A percentile compares a stretch with the other conserved stretches of the same genome.
Conservation (phyloP, 768 basidiomycete genomes). For the Cystobasidium ongulense region DNA sequence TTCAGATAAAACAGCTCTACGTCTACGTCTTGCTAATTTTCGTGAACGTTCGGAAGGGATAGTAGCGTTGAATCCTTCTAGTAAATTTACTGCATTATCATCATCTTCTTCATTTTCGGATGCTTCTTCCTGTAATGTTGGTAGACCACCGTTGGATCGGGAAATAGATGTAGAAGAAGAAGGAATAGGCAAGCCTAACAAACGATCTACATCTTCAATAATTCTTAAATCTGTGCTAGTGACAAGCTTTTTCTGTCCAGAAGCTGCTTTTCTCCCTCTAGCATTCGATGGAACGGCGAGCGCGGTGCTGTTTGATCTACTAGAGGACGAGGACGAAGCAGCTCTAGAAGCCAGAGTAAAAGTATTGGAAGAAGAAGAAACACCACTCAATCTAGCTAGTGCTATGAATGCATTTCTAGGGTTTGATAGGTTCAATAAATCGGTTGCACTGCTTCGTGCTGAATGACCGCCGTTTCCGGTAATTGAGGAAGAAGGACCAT, state of each 20-base stretch:
- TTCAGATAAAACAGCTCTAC: slow-evolving; percentile 12
- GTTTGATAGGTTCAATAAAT: slow-evolving; percentile 3
- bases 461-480: neutral
- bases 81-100: slow-evolving; percentile 3
- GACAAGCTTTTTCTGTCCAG: neutral
- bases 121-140: neutral
- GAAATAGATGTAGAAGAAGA: neutral
- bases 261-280: neutral
- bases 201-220: slow-evolving; percentile 16
- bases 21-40: slow-evolving; percentile 2
- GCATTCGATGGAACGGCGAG: neutral
- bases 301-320: too few species aligned
- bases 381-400: slow-evolving; percentile 11
- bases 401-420: slow-evolving; percentile 17
- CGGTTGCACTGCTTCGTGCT: neutral
- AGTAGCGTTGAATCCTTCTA: slow-evolving; percentile 28
- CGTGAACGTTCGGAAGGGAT: slow-evolving; percentile 18
- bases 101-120: neutral
- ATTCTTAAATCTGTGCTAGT: slow-evolving; percentile 20
- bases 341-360: neutral
- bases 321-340: neutral
- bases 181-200: slow-evolving; percentile 11
- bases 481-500: slow-evolving; percentile 7
- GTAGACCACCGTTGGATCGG: neutral
- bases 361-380: neutral